Conservation (phyloP, 805 yeast species). For the Saccharomycopsis oosterbeekiorum region DNA sequence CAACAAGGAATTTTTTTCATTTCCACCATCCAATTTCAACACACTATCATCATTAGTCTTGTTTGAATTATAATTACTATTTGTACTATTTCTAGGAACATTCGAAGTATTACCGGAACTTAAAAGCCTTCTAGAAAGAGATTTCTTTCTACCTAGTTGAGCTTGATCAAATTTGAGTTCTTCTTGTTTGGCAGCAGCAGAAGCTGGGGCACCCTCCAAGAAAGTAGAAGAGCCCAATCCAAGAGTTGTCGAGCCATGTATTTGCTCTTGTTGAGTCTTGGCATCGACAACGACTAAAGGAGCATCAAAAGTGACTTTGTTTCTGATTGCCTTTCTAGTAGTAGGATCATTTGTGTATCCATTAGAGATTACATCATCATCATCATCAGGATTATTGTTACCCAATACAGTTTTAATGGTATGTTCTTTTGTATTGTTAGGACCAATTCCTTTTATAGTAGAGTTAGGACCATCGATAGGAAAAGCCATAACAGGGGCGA, state of each 20-base stretch:
- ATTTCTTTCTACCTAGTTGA: conserved; percentile 70
- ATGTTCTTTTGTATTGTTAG: conserved; percentile 42
- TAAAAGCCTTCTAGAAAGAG: conserved; percentile 60
- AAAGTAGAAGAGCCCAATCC: conserved; percentile 47
- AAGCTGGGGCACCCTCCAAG: conserved; percentile 82
- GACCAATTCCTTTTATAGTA: conserved; percentile 62
- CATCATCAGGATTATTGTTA: conserved; percentile 37
- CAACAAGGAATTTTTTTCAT: conserved; percentile 44
- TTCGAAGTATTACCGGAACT: conserved; percentile 20
- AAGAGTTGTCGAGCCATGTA: conserved; percentile 78
- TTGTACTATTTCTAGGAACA: conserved; percentile 4
- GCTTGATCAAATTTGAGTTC: conserved; percentile 29
- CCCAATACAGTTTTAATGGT: conserved; percentile 76
- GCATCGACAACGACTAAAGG: conserved; percentile 61
- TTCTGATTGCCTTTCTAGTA: conserved; percentile 5
- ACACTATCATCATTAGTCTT: conserved; percentile 23
- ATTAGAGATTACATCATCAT: conserved; percentile 29
- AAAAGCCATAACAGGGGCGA: conserved; percentile 92
- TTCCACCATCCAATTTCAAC: conserved; percentile 24
- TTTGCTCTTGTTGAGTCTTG: conserved; percentile 44
- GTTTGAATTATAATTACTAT: background rate
- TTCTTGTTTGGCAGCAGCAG: conserved; percentile 32
- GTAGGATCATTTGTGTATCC: conserved; percentile 21
- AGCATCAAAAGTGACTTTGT: conserved; percentile 35
- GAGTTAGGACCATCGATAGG: conserved; percentile 82